These are phyloP conservation scores for Microcera coccophila DNA, from an alignment of 2,329 filamentous ascomycete genomes.

Conservation along the genomic window DNA sequence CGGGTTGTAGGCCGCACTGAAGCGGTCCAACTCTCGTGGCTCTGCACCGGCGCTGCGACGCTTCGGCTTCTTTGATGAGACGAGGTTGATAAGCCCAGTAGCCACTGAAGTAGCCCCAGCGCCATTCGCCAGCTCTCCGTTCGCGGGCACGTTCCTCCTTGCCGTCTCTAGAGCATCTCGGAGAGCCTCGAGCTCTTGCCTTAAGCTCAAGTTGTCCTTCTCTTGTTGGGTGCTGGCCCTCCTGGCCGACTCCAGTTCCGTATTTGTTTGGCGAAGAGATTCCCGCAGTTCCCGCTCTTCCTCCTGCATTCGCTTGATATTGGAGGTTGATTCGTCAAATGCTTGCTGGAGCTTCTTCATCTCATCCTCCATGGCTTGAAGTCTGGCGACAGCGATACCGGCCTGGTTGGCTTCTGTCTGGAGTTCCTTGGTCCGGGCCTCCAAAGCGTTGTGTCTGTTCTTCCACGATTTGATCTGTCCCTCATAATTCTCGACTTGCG, in stretches of 20 bases:
- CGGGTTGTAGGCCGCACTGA: conserved; percentile 89
- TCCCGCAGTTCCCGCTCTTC: conserved; percentile 86
- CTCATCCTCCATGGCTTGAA: conserved; percentile 90
- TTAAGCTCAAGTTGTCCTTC: conserved; percentile 77
- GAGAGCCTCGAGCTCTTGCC: conserved; percentile 83
- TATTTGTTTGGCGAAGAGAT: conserved; percentile 70
- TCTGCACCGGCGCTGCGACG: conserved; percentile 87
- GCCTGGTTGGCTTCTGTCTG: conserved; percentile 97
- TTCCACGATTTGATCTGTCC: conserved; percentile 95
- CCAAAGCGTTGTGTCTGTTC: conserved; percentile 82
- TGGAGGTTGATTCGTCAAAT: conserved; percentile 85
- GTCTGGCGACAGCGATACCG: conserved; percentile 85
- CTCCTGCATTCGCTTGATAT: conserved; percentile 90
- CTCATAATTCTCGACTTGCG: conserved; percentile 93
- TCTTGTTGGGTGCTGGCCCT: conserved; percentile 73
- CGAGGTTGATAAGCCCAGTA: conserved; percentile 89
- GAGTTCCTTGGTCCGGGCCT: conserved; percentile 86
- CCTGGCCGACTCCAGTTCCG: conserved; percentile 77
- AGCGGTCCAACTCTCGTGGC: conserved; percentile 78
- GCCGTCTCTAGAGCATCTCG: conserved; percentile 90
- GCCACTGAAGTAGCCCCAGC: conserved; percentile 44
- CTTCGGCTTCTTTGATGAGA: conserved; percentile 96
- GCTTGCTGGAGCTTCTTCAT: conserved; percentile 86
- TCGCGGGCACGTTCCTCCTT: conserved; percentile 71
- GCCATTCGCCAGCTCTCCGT: conserved; percentile 53